Conservation (phyloP, 257 asterid species). For the Nicotiana undulata region DNA sequence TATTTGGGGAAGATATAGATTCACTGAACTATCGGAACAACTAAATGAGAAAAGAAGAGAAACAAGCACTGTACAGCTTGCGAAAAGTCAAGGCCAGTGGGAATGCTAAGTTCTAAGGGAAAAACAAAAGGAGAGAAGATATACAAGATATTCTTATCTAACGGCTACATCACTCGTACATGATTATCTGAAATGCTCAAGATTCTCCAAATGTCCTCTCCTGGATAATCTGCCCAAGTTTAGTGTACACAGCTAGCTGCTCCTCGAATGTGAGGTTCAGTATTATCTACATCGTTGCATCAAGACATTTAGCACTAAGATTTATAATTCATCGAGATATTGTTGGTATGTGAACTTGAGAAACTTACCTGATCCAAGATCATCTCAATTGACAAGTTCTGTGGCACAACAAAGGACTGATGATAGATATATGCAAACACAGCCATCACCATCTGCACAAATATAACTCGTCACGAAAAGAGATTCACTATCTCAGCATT, state of each 20-base stretch:
- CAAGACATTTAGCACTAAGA: neutral
- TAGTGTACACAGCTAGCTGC: constrained; percentile 39
- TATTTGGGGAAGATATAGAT: constrained; percentile 1
- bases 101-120: neutral
- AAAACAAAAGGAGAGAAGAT: neutral
- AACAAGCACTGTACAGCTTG: neutral
- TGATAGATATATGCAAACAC: constrained; percentile 76
- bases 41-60: neutral
- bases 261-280: constrained; percentile 75
- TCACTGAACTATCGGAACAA: neutral
- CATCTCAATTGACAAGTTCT: constrained; percentile 57
- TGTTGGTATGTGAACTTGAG: neutral
- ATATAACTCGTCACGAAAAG: neutral
- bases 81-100: neutral
- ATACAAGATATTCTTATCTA: constrained; percentile 4
- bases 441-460: constrained; percentile 82
- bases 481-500: neutral
- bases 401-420: constrained; percentile 67
- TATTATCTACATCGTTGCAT: constrained; percentile 37
- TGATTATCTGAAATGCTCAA: constrained; percentile 9
- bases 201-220: constrained; percentile 56
- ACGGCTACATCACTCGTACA: neutral
- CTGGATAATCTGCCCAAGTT: constrained; percentile 62
- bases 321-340: neutral
- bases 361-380: constrained; percentile 63